Percentiles rank a stretch among this genome's conserved stretches.
Conservation (phyloP, 345 rosid species). For the Lepidium africanum region DNA sequence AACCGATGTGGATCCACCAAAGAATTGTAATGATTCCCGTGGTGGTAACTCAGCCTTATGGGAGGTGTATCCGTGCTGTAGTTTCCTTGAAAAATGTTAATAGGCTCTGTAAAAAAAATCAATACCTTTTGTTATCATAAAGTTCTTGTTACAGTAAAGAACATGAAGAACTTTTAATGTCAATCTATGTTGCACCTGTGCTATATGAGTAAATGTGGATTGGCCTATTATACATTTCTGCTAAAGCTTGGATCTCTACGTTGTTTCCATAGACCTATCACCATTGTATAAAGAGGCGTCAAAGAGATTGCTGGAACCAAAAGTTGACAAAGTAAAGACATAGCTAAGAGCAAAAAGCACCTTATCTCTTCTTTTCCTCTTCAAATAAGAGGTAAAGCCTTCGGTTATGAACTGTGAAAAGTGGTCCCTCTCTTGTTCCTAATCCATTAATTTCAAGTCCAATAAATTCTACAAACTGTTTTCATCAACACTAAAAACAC, state of each 20-base stretch:
- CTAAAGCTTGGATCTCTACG: constrained; percentile 89
- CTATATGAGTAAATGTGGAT: constrained; percentile 91
- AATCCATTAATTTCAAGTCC: constrained; percentile 15
- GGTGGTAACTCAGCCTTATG: constrained; percentile 84
- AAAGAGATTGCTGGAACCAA: not conserved
- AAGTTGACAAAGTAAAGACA: not conserved
- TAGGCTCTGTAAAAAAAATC: constrained; percentile 56
- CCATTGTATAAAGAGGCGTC: not conserved
- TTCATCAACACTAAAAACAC: not conserved
- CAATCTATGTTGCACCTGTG: constrained; percentile 51
- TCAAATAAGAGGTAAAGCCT: constrained; percentile 85
- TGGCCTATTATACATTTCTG: constrained; percentile 96
- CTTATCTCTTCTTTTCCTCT: constrained; percentile 98
- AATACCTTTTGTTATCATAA: not conserved
- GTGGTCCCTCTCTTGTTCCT: constrained; percentile 98
- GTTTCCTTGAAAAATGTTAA: constrained; percentile 90
- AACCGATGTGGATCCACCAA: constrained; percentile 84
- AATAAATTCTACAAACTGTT: not conserved
- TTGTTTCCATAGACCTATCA: constrained; percentile 95
- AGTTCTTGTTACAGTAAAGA: not conserved
- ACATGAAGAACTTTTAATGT: not conserved
- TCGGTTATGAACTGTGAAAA: constrained; percentile 96
- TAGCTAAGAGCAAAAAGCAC: constrained; percentile 30
- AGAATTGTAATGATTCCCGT: constrained; percentile 96
- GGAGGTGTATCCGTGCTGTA: constrained; percentile 88